Percentiles rank a stretch among this genome's conserved stretches.
These are phyloP conservation scores for Hirsutella thompsonii DNA, from an alignment of 2,329 filamentous ascomycete species.

Conservation along the genomic window DNA sequence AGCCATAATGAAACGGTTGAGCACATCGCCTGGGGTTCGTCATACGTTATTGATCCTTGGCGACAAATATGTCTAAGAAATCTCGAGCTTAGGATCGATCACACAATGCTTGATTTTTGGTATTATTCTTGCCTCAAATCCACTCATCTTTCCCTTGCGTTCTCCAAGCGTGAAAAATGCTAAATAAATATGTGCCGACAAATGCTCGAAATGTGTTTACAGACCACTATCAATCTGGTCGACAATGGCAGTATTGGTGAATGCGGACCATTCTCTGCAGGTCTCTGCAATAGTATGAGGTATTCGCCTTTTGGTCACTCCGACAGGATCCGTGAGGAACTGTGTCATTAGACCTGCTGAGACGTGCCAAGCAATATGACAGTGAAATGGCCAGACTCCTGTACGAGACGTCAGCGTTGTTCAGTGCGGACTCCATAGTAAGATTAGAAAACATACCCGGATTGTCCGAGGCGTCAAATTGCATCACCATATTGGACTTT, in stretches of 20 bases:
- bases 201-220: constrained; percentile 9
- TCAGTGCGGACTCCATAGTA: neutral
- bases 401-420: constrained; percentile 1
- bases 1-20: no score
- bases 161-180: no score
- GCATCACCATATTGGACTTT: constrained; percentile 35
- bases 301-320: constrained; percentile 25
- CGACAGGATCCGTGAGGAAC: constrained; percentile 31
- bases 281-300: constrained; percentile 36
- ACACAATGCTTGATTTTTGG: no score
- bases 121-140: no score
- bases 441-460: constrained; percentile 21
- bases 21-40: no score
- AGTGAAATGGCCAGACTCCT: constrained; percentile 41
- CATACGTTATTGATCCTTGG: no score
- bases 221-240: constrained; percentile 42
- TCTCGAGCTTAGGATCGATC: no score
- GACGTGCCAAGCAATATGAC: constrained; percentile 44
- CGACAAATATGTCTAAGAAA: no score
- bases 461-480: constrained; percentile 32
- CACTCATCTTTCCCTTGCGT: no score
- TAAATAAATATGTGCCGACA: no score
- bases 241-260: constrained; percentile 31
- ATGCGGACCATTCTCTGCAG: constrained; percentile 37
- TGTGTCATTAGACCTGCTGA: constrained; percentile 38